A percentile compares a stretch with the other conserved stretches of the same genome.
Evolutionary conservation across 495 filamentous ascomycete genomes (phyloP).

Genomic region (Mycothermus thermophilus): DNA sequence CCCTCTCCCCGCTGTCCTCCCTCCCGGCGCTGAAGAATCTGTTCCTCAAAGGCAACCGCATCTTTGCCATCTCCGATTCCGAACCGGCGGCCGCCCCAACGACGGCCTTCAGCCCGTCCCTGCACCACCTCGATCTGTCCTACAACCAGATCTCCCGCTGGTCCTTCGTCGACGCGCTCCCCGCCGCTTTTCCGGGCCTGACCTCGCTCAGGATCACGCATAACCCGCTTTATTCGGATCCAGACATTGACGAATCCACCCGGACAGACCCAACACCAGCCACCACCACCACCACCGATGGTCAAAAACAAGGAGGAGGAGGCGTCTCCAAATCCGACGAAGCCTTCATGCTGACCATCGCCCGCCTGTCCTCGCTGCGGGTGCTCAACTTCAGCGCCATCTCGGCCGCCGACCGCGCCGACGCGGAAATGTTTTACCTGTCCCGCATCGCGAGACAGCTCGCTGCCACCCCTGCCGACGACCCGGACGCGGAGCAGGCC

Average conservation of each 20-base stretch:
- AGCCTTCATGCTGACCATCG: conserved; percentile 75
- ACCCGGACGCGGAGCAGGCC: conserved; percentile 32
- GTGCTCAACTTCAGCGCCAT: conserved; percentile 70
- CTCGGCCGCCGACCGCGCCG: conserved; percentile 53
- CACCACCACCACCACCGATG: conserved; percentile 17
- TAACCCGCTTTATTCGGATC: conserved; percentile 64
- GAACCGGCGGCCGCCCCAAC: conserved; percentile 10
- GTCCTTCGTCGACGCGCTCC: conserved; percentile 53
- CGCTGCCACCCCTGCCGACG: conserved; percentile 40
- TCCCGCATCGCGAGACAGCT: conserved; percentile 64
- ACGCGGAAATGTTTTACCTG: conserved; percentile 89
- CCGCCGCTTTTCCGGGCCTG: conserved; percentile 53
- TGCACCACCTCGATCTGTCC: conserved; percentile 63
- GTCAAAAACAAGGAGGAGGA: no score
- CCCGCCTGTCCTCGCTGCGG: conserved; percentile 53
- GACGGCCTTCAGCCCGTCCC: conserved; percentile 21
- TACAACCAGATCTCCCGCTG: conserved; percentile 63
- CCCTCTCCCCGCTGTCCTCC: conserved; percentile 41
- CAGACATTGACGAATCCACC: conserved; percentile 23
- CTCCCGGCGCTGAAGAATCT: conserved; percentile 48
- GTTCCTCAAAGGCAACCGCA: conserved; percentile 44
- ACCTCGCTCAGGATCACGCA: conserved; percentile 59
- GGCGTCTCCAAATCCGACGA: conserved; percentile 30
- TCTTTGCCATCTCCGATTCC: conserved; percentile 24
- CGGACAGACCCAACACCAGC: neutral